Evolutionary conservation across 768 basidiomycete genomes (phyloP).

Genomic region (Melanogaster broomeanus): DNA sequence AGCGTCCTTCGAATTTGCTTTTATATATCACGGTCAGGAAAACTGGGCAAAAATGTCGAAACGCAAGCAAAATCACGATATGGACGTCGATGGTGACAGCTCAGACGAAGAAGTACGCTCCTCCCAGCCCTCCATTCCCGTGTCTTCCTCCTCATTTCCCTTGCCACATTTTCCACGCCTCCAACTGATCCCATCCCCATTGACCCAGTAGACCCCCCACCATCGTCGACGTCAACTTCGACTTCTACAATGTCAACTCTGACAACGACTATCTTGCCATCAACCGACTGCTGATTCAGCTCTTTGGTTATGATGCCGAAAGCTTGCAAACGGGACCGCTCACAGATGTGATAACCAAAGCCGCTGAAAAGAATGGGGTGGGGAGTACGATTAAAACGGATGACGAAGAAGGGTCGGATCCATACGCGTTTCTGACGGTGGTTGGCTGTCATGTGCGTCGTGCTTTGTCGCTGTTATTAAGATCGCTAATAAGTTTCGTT

Average conservation of each 20-base stretch:
- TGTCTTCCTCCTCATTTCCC: conserved; percentile 15
- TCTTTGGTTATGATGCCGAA: conserved; percentile 74
- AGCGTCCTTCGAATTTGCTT: too few relatives aligned
- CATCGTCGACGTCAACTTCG: conserved; percentile 52
- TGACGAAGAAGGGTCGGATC: conserved; percentile 51
- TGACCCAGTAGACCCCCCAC: conserved; percentile 15
- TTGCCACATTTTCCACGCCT: background rate
- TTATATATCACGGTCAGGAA: too few relatives aligned
- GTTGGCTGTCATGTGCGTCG: conserved; percentile 69
- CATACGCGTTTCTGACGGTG: conserved; percentile 84
- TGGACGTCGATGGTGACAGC: conserved; percentile 38
- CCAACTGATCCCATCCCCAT: conserved; percentile 10
- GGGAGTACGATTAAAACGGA: conserved; percentile 95
- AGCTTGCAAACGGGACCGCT: conserved; percentile 70
- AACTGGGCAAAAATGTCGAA: conserved; percentile 44
- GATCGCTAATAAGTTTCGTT: background rate
- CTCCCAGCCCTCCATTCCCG: conserved; percentile 14
- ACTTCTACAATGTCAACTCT: conserved; percentile 89
- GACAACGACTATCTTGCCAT: conserved; percentile 84
- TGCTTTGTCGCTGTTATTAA: background rate
- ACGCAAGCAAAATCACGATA: conserved; percentile 46
- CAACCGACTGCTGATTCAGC: conserved; percentile 69
- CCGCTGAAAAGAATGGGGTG: conserved; percentile 69
- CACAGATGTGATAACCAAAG: conserved; percentile 74
- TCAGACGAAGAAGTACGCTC: conserved; percentile 43